A percentile compares a stretch with the other conserved stretches of the same genome.
phyloP scores from a whole-genome alignment of 1,284 basidiomycete species.

The Malassezia caprae region DNA sequence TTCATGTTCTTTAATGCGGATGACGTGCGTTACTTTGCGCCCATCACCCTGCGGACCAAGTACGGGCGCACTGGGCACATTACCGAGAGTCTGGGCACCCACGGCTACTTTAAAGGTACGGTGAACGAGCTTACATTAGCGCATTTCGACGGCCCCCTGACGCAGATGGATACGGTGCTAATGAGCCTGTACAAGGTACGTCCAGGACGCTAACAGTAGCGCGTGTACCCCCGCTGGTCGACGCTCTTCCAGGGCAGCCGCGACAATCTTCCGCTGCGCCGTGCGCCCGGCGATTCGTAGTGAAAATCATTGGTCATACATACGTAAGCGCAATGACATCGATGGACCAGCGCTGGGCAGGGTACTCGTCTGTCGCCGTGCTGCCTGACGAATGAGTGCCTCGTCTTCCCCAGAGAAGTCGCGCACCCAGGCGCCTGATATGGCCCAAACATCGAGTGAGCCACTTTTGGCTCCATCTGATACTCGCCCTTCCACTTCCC shows the following conservation, averaged over 20 bases:
- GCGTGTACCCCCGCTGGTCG: slow-evolving; percentile 18
- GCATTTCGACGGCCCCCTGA: slow-evolving; percentile 86
- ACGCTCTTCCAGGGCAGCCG: slow-evolving; percentile 3
- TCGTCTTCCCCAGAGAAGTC: neutral
- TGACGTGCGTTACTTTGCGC: slow-evolving; percentile 85
- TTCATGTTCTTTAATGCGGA: slow-evolving; percentile 99
- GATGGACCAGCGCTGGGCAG: neutral
- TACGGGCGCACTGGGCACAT: slow-evolving; percentile 80
- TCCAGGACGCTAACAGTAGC: neutral
- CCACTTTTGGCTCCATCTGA: neutral
- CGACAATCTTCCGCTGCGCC: slow-evolving; percentile 5
- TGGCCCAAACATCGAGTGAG: neutral
- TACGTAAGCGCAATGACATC: neutral
- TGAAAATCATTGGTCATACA: neutral
- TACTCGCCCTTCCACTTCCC: neutral
- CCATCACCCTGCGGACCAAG: slow-evolving; percentile 86
- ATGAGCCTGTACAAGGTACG: slow-evolving; percentile 31
- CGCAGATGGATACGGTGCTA: slow-evolving; percentile 61
- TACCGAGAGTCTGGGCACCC: slow-evolving; percentile 84
- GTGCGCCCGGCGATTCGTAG: neutral
- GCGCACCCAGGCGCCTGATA: neutral
- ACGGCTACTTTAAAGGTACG: slow-evolving; percentile 77
- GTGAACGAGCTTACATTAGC: slow-evolving; percentile 49
- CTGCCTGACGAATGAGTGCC: neutral
- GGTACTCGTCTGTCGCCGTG: neutral